Evolutionary conservation across 768 basidiomycete species (phyloP).

Genomic region (Mycena polygramma): DNA sequence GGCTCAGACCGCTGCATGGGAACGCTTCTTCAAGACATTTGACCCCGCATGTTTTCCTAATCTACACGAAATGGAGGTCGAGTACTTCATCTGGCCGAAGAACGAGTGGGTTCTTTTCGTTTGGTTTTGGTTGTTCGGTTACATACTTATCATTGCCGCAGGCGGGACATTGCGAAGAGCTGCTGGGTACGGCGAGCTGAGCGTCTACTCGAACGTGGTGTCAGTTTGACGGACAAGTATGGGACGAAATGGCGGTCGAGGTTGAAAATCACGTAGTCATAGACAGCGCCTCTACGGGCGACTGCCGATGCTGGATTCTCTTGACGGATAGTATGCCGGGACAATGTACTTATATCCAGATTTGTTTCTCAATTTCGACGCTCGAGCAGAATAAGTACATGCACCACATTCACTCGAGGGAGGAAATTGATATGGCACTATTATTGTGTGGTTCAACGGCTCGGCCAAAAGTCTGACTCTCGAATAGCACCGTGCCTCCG

Average conservation of each 20-base stretch:
- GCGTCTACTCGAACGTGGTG: neutral
- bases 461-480: no score
- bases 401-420: no score
- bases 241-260: slow-evolving; percentile 23
- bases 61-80: slow-evolving; percentile 21
- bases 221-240: slow-evolving; percentile 2
- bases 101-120: neutral
- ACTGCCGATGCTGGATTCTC: no score
- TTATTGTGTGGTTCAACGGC: no score
- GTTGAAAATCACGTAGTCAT: slow-evolving; percentile 11
- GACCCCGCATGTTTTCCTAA: slow-evolving; percentile 10
- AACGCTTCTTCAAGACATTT: slow-evolving; percentile 4
- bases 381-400: no score
- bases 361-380: no score
- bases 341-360: no score
- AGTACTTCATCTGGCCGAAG: slow-evolving; percentile 21
- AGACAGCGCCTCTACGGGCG: no score
- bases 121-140: neutral
- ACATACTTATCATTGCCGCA: neutral
- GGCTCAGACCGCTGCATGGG: neutral
- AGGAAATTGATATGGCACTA: no score
- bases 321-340: no score
- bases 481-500: no score
- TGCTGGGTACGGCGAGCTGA: slow-evolving; percentile 15
- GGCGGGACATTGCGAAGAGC: slow-evolving; percentile 13